A percentile compares a stretch with the other conserved stretches of the same genome.
Conservation (phyloP, 2,329 filamentous ascomycete species). For the Aureobasidium sp. region DNA sequence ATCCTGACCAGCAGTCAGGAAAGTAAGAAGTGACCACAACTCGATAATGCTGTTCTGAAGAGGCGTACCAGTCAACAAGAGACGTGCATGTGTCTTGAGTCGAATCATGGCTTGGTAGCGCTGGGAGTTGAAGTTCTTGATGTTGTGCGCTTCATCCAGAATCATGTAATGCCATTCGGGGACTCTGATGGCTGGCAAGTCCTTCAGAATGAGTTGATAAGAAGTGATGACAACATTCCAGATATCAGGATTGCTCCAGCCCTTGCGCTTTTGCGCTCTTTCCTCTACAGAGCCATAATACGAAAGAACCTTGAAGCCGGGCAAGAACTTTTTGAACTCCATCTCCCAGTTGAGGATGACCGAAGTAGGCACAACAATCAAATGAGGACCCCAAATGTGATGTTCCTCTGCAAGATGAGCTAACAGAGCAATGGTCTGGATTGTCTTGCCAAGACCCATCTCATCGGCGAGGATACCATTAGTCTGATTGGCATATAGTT, state of each 20-base stretch:
- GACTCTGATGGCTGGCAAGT: constrained; percentile 87
- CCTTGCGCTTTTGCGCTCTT: constrained; percentile 79
- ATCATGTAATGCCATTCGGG: constrained; percentile 97
- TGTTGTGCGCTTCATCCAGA: constrained; percentile 96
- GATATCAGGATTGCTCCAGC: constrained; percentile 66
- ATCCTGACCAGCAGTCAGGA: constrained; percentile 84
- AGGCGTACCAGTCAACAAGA: constrained; percentile 88
- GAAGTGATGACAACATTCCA: constrained; percentile 99
- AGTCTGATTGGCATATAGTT: constrained; percentile 82
- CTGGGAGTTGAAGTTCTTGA: constrained; percentile 98
- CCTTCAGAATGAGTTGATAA: constrained; percentile 91
- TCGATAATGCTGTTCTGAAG: constrained; percentile 96
- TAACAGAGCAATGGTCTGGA: constrained; percentile 90
- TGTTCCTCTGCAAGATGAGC: constrained; percentile 88
- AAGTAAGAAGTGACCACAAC: constrained; percentile 93
- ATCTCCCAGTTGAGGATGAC: constrained; percentile 99
- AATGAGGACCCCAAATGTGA: constrained; percentile 88
- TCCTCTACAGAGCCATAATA: constrained; percentile 96
- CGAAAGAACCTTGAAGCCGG: constrained; percentile 93
- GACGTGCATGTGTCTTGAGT: constrained; percentile 80
- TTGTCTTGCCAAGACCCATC: constrained; percentile 97
- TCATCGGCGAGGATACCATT: constrained; percentile 97
- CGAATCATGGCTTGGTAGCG: constrained; percentile 92
- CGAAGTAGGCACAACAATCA: constrained; percentile 93
- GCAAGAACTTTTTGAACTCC: constrained; percentile 99